Evolutionary conservation across 2,329 filamentous ascomycete genomes (phyloP).

Genomic region (Mycogone perniciosa): DNA sequence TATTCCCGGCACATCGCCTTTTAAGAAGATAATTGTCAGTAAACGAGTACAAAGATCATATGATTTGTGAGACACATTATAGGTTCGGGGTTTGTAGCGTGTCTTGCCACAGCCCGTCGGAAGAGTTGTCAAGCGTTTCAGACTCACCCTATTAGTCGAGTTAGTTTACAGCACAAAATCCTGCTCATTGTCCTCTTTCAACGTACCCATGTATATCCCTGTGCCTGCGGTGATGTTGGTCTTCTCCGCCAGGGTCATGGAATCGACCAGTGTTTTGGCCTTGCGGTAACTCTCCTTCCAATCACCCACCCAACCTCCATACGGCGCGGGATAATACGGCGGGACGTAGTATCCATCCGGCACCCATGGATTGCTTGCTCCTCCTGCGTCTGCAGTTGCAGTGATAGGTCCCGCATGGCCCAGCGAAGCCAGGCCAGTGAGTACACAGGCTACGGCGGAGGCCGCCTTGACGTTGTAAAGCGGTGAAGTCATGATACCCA

Average conservation of each 20-base stretch:
- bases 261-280: conserved; percentile 59
- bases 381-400: neutral
- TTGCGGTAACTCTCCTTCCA: conserved; percentile 68
- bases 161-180: neutral
- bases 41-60: too few relatives aligned
- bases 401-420: conserved; percentile 1
- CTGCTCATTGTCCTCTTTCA: too few relatives aligned
- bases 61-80: neutral
- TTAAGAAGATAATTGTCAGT: too few relatives aligned
- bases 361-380: conserved; percentile 5
- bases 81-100: neutral
- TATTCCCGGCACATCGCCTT: conserved; percentile 68
- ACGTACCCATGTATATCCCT: conserved; percentile 61
- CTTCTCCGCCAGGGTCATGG: conserved; percentile 77
- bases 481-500: conserved; percentile 2
- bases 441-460: conserved; percentile 4
- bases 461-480: conserved; percentile 3
- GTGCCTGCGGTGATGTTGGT: conserved; percentile 69
- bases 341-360: conserved; percentile 34
- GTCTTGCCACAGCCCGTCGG: neutral
- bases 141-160: conserved; percentile 9
- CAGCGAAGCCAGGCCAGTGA: conserved; percentile 5
- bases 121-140: neutral
- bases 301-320: conserved; percentile 62
- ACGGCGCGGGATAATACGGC: conserved; percentile 64